A percentile compares a stretch with the other conserved stretches of the same genome.
phyloP scores from a whole-genome alignment of 139 green algal species.

The Coelastrella sp. region DNA sequence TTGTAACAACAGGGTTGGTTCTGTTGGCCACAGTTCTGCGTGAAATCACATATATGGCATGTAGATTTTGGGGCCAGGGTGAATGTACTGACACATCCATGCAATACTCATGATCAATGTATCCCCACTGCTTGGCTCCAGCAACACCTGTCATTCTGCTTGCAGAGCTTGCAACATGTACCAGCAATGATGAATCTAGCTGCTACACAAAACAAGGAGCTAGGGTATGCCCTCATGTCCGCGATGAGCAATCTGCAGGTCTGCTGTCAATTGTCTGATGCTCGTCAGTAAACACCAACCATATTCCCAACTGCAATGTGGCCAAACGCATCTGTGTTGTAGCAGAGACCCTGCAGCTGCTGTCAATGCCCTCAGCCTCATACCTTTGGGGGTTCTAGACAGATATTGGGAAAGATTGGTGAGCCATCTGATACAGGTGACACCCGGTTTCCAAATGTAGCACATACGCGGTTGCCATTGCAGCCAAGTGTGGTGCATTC shows the following conservation, averaged over 20 bases:
- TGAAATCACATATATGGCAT: background rate
- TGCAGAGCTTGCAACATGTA: too few species aligned
- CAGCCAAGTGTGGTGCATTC: constrained; percentile 17
- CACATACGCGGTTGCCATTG: background rate
- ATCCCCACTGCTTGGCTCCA: too few species aligned
- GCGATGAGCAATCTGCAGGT: too few species aligned
- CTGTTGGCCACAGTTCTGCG: constrained; percentile 33
- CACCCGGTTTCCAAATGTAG: constrained; percentile 21
- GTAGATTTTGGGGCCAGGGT: background rate
- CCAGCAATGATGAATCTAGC: too few species aligned
- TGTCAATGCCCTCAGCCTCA: too few species aligned
- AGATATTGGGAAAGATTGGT: background rate
- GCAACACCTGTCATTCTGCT: too few species aligned
- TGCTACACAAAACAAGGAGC: too few species aligned
- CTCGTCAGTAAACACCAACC: too few species aligned
- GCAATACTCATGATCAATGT: too few species aligned
- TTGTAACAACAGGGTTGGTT: constrained; percentile 44
- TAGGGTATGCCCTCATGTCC: too few species aligned
- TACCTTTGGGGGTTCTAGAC: constrained; percentile 11
- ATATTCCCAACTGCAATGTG: too few species aligned
- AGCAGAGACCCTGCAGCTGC: background rate
- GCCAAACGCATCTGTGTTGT: background rate
- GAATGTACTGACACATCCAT: background rate
- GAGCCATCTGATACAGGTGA: constrained; percentile 1
- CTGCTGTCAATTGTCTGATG: too few species aligned